Evolutionary conservation across 176 grass and related monocot genomes (phyloP), one percentile per base, ranked within the genome.

Genomic region (Aegilops sharonensis): DNA sequence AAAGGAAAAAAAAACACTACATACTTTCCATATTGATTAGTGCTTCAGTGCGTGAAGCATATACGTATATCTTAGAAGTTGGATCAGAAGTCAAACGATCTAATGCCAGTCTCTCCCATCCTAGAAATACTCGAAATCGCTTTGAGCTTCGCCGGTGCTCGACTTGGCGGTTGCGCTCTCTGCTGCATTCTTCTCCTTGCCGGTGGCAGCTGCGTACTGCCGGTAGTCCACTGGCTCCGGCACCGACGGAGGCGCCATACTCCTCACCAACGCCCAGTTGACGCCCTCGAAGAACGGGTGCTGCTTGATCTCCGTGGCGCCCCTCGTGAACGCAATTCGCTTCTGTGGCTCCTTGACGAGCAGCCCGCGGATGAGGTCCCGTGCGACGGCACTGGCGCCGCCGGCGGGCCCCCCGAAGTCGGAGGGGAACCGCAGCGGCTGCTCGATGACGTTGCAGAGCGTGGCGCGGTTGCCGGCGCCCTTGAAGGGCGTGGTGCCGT

Each of bases 401-500:
- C 24, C 32, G 2, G 11, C 27, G 5, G 63, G 11, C 2, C 80
- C 45, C 32, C 68, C 70, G 29, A 62, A 63, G 42, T 85, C 83
- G 29, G 83, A 77, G 40, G 83, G 83, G 42, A 95, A 95, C 42
- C 86, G 89, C 34, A 95, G 79, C 14, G 88, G 90, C 85, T 92
- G 93, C 21, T 91, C 93, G n/a, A 95, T 86, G 71, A 95, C 93
- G 39, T 95, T 95, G 78, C 82, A 88, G 59, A 95, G 87, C 3
- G 93, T 95, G 69, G 93, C 93, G 11, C 91, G 90, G 64, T 92
- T 95, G 25, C 91, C 91, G 30, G 90, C 90, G 30, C 93, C 91
- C 76, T 92, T 95, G 88, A 95, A 95, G 27, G 93, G 93, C 15
- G 93, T 95, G 12, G 85, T 84, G 21, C 93, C 90, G 54, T 95